Conservation (phyloP, 352 stramenopile species). For the Phytophthora sp. region DNA sequence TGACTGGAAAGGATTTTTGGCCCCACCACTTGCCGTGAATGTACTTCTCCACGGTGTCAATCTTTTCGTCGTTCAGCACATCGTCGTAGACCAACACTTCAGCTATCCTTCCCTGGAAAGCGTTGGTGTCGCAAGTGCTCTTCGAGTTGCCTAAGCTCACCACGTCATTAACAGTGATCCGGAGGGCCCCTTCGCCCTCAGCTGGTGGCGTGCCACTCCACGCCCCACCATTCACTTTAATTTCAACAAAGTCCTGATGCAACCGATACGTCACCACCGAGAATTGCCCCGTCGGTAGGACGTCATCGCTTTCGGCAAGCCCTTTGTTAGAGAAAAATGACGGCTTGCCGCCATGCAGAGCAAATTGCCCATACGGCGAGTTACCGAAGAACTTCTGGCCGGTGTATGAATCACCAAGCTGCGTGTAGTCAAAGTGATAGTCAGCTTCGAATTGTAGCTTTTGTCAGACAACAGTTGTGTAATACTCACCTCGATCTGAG, state of each 20-base stretch:
- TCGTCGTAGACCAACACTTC: constrained; percentile 63
- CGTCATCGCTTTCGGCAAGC: constrained; percentile 38
- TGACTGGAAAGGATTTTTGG: constrained; percentile 20
- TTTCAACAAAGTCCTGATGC: constrained; percentile 44
- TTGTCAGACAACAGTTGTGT: neutral
- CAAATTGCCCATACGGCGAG: constrained; percentile 70
- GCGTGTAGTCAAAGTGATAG: neutral
- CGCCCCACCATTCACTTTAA: constrained; percentile 43
- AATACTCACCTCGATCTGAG: constrained; percentile 45
- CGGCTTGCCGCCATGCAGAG: constrained; percentile 61
- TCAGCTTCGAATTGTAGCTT: neutral
- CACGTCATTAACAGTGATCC: constrained; percentile 50
- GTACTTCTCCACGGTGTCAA: constrained; percentile 47
- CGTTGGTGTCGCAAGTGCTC: constrained; percentile 55
- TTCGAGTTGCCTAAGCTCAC: constrained; percentile 68
- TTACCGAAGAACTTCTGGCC: constrained; percentile 78
- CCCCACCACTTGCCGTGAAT: constrained; percentile 60
- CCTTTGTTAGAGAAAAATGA: constrained; percentile 58
- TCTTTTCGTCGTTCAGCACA: constrained; percentile 39
- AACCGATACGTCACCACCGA: constrained; percentile 57
- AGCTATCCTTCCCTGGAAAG: constrained; percentile 60
- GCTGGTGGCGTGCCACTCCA: constrained; percentile 26
- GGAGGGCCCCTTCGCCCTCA: constrained; percentile 25
- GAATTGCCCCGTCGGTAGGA: constrained; percentile 28
- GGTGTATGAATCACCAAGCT: constrained; percentile 44